These are phyloP conservation scores for Polyplosphaeria fusca DNA, from an alignment of 495 filamentous ascomycete species.

Conservation along the genomic window DNA sequence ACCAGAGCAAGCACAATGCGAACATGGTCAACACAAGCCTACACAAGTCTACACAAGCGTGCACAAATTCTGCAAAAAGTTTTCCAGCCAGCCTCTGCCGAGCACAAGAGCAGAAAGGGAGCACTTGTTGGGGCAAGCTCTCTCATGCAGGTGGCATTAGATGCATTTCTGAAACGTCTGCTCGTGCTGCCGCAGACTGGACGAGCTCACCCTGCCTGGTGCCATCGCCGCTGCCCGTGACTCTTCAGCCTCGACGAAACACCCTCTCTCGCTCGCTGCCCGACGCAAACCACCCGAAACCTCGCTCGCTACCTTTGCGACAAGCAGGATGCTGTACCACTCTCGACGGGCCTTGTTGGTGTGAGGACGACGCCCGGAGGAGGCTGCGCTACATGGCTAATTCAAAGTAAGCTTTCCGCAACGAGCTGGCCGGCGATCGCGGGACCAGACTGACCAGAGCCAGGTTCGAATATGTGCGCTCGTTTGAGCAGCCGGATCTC, in stretches of 20 bases:
- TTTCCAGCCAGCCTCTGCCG: too few species aligned
- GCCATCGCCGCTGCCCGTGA: neutral
- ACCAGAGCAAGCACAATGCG: too few species aligned
- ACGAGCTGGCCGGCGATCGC: neutral
- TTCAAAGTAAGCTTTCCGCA: slow-evolving; percentile 52
- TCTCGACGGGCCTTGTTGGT: neutral
- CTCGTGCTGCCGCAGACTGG: too few species aligned
- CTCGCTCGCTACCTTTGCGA: too few species aligned
- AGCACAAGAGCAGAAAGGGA: neutral
- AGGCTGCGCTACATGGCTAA: slow-evolving; percentile 54
- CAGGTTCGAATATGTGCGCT: slow-evolving; percentile 90
- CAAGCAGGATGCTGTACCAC: too few species aligned
- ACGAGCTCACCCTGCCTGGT: too few species aligned
- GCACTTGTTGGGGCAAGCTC: slow-evolving; percentile 4
- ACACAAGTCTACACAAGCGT: too few species aligned
- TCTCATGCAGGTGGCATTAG: slow-evolving; percentile 8
- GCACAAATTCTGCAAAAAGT: too few species aligned
- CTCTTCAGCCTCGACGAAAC: neutral
- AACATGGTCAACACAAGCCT: too few species aligned
- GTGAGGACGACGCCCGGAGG: neutral
- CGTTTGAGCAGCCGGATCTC: slow-evolving; percentile 75
- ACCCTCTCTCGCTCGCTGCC: slow-evolving; percentile 7
- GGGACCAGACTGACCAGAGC: slow-evolving; percentile 29
- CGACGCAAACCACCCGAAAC: too few species aligned
- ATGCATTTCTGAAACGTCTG: slow-evolving; percentile 24